phyloP scores from a whole-genome alignment of 305 asterid genomes.

The Striga hermonthica region DNA sequence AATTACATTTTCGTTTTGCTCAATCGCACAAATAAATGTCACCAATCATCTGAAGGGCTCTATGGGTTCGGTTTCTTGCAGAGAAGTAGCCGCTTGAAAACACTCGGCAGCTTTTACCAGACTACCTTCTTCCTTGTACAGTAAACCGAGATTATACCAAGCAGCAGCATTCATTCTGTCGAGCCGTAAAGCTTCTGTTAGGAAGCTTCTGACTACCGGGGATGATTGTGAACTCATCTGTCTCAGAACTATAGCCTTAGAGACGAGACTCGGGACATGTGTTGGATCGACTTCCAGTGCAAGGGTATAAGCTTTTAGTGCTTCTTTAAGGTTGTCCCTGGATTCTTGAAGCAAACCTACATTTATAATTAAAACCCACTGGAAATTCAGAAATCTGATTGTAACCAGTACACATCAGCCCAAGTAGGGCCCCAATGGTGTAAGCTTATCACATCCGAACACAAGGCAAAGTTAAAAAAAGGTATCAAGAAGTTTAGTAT shows the following conservation, averaged over 20 bases:
- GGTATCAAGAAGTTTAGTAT: no score
- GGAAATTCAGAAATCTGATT: background rate
- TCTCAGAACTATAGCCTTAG: slow-evolving; percentile 58
- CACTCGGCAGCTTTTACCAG: slow-evolving; percentile 72
- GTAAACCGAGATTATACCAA: slow-evolving; percentile 80
- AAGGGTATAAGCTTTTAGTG: slow-evolving; percentile 49
- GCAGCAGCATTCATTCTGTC: slow-evolving; percentile 64
- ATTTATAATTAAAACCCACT: background rate
- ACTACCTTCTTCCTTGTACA: slow-evolving; percentile 55
- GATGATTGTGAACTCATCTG: slow-evolving; percentile 43
- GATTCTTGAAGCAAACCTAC: slow-evolving; percentile 85
- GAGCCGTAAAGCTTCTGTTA: slow-evolving; percentile 67
- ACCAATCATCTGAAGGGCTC: slow-evolving; percentile 65
- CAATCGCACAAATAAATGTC: background rate
- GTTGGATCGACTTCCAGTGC: slow-evolving; percentile 65
- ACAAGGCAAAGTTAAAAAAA: no score
- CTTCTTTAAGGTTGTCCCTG: slow-evolving; percentile 55
- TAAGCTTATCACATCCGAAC: no score
- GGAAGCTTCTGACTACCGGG: slow-evolving; percentile 54
- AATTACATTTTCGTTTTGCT: slow-evolving; percentile 1
- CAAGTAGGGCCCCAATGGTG: background rate
- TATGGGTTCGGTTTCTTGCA: slow-evolving; percentile 73
- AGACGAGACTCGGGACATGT: slow-evolving; percentile 70
- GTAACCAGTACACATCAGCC: background rate
- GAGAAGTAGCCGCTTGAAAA: slow-evolving; percentile 63